Conservation (phyloP, 371 early-diverging fungal species). For the Mucor irregularis region DNA sequence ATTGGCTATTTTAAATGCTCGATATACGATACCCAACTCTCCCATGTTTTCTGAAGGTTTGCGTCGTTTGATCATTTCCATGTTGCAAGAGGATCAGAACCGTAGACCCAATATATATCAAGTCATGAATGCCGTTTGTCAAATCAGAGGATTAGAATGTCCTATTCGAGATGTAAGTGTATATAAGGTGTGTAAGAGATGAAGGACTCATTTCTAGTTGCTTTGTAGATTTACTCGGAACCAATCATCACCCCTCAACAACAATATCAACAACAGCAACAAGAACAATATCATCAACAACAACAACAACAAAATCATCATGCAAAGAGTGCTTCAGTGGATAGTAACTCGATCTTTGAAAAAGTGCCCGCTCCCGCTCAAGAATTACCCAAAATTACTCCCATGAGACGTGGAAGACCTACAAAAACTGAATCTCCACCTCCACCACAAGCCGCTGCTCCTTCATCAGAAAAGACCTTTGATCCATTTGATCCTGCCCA, state of each 20-base stretch:
- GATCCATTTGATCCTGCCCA: constrained; percentile 30
- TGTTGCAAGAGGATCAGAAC: constrained; percentile 76
- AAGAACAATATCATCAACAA: not conserved
- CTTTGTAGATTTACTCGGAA: constrained; percentile 21
- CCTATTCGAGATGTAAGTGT: constrained; percentile 58
- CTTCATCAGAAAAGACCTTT: constrained; percentile 1
- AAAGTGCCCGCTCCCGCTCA: constrained; percentile 41
- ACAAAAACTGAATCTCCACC: constrained; percentile 27
- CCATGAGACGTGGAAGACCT: constrained; percentile 79
- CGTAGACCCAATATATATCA: constrained; percentile 80
- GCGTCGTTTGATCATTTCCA: constrained; percentile 63
- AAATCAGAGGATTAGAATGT: constrained; percentile 67
- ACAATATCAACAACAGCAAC: not conserved
- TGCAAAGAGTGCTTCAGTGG: not conserved
- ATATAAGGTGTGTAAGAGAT: not conserved
- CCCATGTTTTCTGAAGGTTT: constrained; percentile 73
- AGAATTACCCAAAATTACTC: constrained; percentile 51
- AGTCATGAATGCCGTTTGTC: constrained; percentile 65
- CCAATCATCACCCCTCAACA: constrained; percentile 13
- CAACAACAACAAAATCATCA: not conserved
- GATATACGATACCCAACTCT: constrained; percentile 73
- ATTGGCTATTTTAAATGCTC: constrained; percentile 85
- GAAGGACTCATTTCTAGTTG: not conserved
- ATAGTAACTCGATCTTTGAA: constrained; percentile 40
- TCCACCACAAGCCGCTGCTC: constrained; percentile 3